Conservation (phyloP, 208 protist genomes). For the Leishmania tarentolae region DNA sequence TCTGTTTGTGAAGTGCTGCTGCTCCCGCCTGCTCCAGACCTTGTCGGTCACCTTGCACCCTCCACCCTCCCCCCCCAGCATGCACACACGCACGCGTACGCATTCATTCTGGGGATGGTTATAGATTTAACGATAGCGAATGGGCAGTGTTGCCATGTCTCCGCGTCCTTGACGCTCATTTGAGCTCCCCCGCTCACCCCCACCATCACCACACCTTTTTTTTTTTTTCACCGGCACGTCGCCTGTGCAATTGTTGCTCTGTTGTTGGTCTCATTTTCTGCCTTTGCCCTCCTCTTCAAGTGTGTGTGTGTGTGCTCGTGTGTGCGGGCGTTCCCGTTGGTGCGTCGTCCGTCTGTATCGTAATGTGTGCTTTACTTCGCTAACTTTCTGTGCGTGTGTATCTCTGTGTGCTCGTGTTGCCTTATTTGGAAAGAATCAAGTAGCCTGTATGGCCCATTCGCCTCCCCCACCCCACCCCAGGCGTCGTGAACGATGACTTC, state of each 20-base stretch:
- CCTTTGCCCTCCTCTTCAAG: no score
- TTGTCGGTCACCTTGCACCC: not conserved
- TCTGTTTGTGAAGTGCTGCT: not conserved
- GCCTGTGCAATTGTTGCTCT: not conserved
- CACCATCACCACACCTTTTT: not conserved
- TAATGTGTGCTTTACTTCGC: not conserved
- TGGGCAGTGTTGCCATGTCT: not conserved
- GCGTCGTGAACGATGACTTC: not conserved
- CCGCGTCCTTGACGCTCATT: not conserved
- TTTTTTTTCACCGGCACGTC: no score
- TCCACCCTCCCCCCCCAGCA: not conserved
- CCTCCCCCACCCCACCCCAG: not conserved
- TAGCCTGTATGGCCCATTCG: not conserved
- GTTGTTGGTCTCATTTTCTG: not conserved
- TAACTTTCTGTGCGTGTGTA: not conserved
- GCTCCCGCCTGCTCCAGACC: not conserved
- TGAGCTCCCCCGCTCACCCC: not conserved
- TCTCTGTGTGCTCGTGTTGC: not conserved
- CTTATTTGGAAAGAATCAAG: not conserved
- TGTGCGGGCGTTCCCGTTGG: no score
- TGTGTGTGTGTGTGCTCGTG: no score
- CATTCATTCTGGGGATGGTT: not conserved
- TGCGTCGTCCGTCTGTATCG: not conserved
- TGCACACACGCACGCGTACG: not conserved
- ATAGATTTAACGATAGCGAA: not conserved